Evolutionary conservation across 1,139 yeast species (phyloP).

Genomic region (Yamadazyma diddensiae): DNA sequence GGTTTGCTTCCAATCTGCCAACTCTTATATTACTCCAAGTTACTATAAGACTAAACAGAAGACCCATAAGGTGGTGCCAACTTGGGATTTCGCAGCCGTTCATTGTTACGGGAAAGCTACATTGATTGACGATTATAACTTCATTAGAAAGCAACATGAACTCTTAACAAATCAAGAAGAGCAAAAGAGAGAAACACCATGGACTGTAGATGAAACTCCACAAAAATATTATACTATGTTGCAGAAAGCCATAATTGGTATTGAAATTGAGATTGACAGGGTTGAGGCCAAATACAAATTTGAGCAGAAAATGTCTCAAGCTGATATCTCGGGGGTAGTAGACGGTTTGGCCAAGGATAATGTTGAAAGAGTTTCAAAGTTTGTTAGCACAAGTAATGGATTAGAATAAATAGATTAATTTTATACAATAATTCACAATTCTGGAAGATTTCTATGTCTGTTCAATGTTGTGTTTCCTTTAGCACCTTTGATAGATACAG

Average conservation of each 20-base stretch:
- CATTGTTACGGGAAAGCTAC: slow-evolving; percentile 56
- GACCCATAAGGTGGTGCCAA: slow-evolving; percentile 65
- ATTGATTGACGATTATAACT: slow-evolving; percentile 45
- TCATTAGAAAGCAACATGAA: slow-evolving; percentile 46
- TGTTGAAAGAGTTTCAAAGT: slow-evolving; percentile 19
- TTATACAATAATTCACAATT: slow-evolving; percentile 6
- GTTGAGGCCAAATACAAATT: slow-evolving; percentile 59
- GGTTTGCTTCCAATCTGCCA: slow-evolving; percentile 53
- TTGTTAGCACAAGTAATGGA: slow-evolving; percentile 21
- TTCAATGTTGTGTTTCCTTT: slow-evolving; percentile 15
- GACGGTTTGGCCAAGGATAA: slow-evolving; percentile 40
- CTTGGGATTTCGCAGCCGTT: slow-evolving; percentile 68
- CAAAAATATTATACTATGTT: slow-evolving; percentile 40
- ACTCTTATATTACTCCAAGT: slow-evolving; percentile 58
- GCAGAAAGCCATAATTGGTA: slow-evolving; percentile 58
- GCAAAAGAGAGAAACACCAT: slow-evolving; percentile 35
- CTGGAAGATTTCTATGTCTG: slow-evolving; percentile 37
- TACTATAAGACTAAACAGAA: slow-evolving; percentile 58
- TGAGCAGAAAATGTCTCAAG: slow-evolving; percentile 48
- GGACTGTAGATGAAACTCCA: slow-evolving; percentile 64
- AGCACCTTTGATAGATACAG: slow-evolving; percentile 12
- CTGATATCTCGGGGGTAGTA: slow-evolving; percentile 53
- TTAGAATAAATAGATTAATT: background rate
- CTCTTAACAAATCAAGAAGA: slow-evolving; percentile 51
- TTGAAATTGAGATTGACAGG: slow-evolving; percentile 51